phyloP scores from a whole-genome alignment of 108 stramenopile genomes.

The Cyclotella choctawhatcheeana region DNA sequence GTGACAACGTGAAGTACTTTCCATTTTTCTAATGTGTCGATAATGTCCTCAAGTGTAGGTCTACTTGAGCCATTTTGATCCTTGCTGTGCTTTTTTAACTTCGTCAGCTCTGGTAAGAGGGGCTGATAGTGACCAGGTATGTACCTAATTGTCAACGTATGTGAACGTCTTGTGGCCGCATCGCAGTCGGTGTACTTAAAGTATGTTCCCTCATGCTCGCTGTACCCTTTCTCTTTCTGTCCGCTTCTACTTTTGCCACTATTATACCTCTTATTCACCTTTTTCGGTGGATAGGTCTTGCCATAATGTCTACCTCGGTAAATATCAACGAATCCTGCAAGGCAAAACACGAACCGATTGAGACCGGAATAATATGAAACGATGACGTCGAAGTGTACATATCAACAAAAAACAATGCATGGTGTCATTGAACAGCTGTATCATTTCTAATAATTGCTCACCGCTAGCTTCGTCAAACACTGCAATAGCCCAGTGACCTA shows the following conservation, averaged over 20 bases:
- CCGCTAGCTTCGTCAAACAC: conserved; percentile 52
- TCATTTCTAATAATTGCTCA: too few species aligned
- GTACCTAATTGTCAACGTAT: conserved; percentile 50
- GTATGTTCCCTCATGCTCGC: neutral
- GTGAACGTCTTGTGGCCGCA: conserved; percentile 21
- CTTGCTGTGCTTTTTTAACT: conserved; percentile 17
- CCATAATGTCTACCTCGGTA: conserved; percentile 50
- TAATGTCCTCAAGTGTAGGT: conserved; percentile 25
- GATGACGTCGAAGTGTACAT: too few species aligned
- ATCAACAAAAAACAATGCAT: too few species aligned
- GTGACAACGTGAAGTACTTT: conserved; percentile 48
- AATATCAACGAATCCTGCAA: conserved; percentile 55
- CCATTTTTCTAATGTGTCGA: too few species aligned
- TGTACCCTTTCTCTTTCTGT: neutral
- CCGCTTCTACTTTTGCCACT: conserved; percentile 6
- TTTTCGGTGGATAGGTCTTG: conserved; percentile 45
- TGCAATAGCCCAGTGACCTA: conserved; percentile 49
- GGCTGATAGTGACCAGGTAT: conserved; percentile 52
- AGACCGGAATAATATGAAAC: too few species aligned
- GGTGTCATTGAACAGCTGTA: too few species aligned
- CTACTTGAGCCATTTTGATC: neutral
- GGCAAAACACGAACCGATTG: too few species aligned
- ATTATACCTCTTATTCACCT: neutral
- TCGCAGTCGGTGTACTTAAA: conserved; percentile 45
- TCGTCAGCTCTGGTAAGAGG: conserved; percentile 44